Base-by-base conservation (phyloP, 2,329 filamentous ascomycete genomes). In the Pyrenochaeta sp. region DNA sequence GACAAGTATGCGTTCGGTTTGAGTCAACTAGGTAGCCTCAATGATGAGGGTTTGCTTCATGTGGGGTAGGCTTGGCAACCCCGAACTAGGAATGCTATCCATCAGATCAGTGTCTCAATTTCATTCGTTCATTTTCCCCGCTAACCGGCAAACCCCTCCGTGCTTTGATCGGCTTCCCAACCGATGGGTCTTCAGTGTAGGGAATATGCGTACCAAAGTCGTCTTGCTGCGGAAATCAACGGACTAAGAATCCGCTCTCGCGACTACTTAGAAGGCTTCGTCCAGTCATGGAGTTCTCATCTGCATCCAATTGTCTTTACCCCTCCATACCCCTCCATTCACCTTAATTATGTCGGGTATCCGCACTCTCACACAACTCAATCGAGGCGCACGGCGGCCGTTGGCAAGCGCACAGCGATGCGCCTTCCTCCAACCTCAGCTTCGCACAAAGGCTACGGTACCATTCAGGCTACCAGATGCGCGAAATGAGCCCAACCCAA, bases 401-500 rank as follows among this genome's bases (percentile, higher is more conserved):
- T 47, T 67, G 52, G 54, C 52, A 34, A 61, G 47, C 32, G 48
- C 52, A 39, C 56, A 58, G 42, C 52, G 57, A 48, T 53, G 52
- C 42, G 50, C 58, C 43, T 39, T 34, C n/a, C 28, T 46, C 22
- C 58, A 56, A 51, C 50, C 62, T 25, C 68, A 69, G 49, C 52
- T 64, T 45, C 71, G 69, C 52, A 65, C 64, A 50, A 68, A 69
- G 40, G 67, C 66, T 34, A 73, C 71, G 19, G 62, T 71, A 10
- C 71, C 71, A 9, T 73, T 73, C 56, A 64, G 68, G 48, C 44
- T 73, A 28, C 71, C 71, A 25, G 62, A 63, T 54, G 61, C 65
- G 13, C 63, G 70, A 8, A 73, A 73, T 50, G 71, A 73, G 53
- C 71, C 71, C 48, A 72, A 72, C 22, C 71, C 71, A 0, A 67